Conservation (phyloP, 345 rosid species). For the Populus euphratica region DNA sequence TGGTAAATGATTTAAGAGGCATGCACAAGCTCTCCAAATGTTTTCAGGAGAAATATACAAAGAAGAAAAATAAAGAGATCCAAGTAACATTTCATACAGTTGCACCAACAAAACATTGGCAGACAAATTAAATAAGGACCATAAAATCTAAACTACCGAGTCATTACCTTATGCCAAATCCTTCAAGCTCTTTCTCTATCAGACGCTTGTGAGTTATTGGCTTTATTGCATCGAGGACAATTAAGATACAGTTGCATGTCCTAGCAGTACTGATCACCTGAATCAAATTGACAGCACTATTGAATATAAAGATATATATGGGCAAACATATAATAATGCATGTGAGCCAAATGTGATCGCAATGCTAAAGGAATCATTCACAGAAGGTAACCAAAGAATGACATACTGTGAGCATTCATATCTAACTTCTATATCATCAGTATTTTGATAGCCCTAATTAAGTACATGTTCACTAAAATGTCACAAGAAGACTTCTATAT, state of each 20-base stretch:
- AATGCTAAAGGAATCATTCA: background rate
- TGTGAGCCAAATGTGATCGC: too few relatives aligned
- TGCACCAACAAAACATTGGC: background rate
- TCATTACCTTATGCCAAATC: conserved; percentile 90
- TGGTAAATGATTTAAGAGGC: background rate
- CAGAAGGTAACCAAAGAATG: background rate
- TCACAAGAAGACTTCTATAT: too few relatives aligned
- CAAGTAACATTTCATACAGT: background rate
- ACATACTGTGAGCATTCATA: background rate
- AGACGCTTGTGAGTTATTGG: conserved; percentile 98
- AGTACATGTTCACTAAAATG: too few relatives aligned
- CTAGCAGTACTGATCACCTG: conserved; percentile 98
- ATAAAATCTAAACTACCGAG: background rate
- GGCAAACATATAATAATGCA: background rate
- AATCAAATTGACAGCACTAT: conserved; percentile 9
- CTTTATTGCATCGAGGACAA: conserved; percentile 97
- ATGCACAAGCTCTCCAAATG: too few relatives aligned
- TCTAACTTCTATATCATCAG: too few relatives aligned
- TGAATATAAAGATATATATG: background rate
- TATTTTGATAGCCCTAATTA: too few relatives aligned
- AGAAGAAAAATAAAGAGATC: background rate
- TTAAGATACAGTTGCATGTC: conserved; percentile 88
- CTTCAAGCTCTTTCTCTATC: conserved; percentile 97
- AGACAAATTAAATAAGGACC: background rate
- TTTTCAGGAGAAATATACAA: background rate